Evolutionary conservation across 495 filamentous ascomycete species (phyloP), one percentile per base, ranked within the genome.

Genomic region (Recurvomyces mirabilis): DNA sequence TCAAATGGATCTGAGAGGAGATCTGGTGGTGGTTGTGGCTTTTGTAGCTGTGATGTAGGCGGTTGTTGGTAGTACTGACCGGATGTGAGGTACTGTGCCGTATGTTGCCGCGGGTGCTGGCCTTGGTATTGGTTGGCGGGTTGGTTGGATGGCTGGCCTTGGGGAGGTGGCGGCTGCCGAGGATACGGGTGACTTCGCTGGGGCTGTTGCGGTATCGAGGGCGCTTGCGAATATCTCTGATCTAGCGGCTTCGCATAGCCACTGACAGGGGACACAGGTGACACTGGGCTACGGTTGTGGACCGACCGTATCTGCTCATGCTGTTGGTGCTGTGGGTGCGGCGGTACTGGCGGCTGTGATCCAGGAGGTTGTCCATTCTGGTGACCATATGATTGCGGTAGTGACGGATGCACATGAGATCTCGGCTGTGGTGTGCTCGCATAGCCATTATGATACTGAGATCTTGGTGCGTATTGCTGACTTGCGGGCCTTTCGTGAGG

Each of bases 1-100:
- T 79, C 76, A 47, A 81, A 85, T 43, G 68, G 77, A 46, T 66
- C 86, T 50, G 72, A 82, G 57, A 74, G 81, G 37, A 93, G 71
- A 55, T 93, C 79, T 0, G 71, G 71, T 1, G 76, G 72, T 0
- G 81, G 77, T 33, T 43, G 41, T 36, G 26, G 26, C 55, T 50
- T 29, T 31, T 45, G 41, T 9, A 30, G 14, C 32, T 38, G 38
- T 19, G 32, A 34, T 26, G 35, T 14, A 24, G 36, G 43, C 4
- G 43, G 35, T 7, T 24, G 24, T 11, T 41, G 41, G 14, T 12
- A 26, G 12, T 32, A 30, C 14, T 26, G 40, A 6, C 40, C 35
- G 20, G 44, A 17, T 34, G 14, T 14, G 10, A 17, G 41, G n/a
- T 39, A 36, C 21, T 7, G 43, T 24, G 38, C 37, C 17, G 28